These are phyloP conservation scores for Lentinus polychrous DNA, from an alignment of 1,284 basidiomycete genomes.

Conservation along the genomic window DNA sequence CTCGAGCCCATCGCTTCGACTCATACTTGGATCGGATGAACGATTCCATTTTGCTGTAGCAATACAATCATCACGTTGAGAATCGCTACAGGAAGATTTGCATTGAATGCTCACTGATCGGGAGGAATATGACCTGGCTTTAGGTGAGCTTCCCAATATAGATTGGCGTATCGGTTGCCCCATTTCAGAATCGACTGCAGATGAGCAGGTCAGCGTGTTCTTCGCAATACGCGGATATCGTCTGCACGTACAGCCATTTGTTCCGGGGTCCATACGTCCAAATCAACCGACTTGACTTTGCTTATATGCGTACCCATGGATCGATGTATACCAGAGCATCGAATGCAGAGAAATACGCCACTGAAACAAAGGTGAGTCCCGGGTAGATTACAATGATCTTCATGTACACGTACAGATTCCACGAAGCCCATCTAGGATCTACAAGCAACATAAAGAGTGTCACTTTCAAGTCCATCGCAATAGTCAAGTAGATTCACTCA, in stretches of 20 bases:
- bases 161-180: conserved; percentile 89
- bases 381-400: not conserved
- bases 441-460: conserved; percentile 7
- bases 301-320: conserved; percentile 98
- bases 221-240: not conserved
- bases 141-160: conserved; percentile 97
- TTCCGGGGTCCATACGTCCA: conserved; percentile 96
- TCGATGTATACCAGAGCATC: conserved; percentile 97
- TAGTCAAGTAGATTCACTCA: conserved; percentile 28
- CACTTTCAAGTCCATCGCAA: not conserved
- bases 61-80: not conserved
- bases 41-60: conserved; percentile 88
- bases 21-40: conserved; percentile 99
- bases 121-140: conserved; percentile 90
- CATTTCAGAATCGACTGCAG: conserved; percentile 83
- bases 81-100: not conserved
- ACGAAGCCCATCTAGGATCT: conserved; percentile 98
- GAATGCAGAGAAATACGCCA: conserved; percentile 91
- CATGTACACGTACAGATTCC: conserved; percentile 72
- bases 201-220: not conserved
- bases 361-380: conserved; percentile 32
- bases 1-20: conserved; percentile 85
- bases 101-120: conserved; percentile 71
- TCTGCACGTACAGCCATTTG: conserved; percentile 79
- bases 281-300: conserved; percentile 95